phyloP scores from a whole-genome alignment of 768 basidiomycete genomes.

The Lentinula aciculospora region DNA sequence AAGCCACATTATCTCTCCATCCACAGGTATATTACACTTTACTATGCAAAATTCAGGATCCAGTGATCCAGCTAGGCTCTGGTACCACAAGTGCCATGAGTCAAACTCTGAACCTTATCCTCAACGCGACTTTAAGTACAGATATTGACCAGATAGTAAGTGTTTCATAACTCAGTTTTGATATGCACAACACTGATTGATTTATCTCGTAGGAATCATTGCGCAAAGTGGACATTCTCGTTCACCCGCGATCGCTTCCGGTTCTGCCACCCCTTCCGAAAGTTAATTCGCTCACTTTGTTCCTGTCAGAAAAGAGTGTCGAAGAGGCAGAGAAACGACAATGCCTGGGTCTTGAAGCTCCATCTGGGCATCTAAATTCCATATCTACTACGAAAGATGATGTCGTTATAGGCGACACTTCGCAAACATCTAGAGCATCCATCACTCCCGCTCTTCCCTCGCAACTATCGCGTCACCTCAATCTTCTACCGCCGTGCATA shows the following conservation, averaged over 20 bases:
- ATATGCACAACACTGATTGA: not conserved
- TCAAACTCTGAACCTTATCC: slow-evolving; percentile 53
- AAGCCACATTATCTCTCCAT: slow-evolving; percentile 50
- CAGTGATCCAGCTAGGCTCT: slow-evolving; percentile 43
- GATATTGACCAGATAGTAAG: slow-evolving; percentile 27
- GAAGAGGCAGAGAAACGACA: slow-evolving; percentile 52
- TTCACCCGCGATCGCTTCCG: slow-evolving; percentile 80
- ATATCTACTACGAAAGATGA: slow-evolving; percentile 5
- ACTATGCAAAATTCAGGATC: slow-evolving; percentile 36
- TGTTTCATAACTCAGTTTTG: too few relatives aligned
- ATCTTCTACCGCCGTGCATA: not conserved
- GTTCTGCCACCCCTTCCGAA: slow-evolving; percentile 62
- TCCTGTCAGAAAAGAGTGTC: slow-evolving; percentile 54
- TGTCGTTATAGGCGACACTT: slow-evolving; percentile 6
- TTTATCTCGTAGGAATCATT: not conserved
- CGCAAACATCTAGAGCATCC: not conserved
- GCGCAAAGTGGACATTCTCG: slow-evolving; percentile 47
- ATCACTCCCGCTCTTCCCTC: not conserved
- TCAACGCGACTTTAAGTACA: slow-evolving; percentile 28
- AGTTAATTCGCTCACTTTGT: slow-evolving; percentile 56
- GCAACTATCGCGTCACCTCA: not conserved
- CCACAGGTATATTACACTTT: slow-evolving; percentile 41
- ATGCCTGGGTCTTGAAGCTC: slow-evolving; percentile 29
- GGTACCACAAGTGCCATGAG: slow-evolving; percentile 57
- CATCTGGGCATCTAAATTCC: not conserved